Evolutionary conservation across 2,329 filamentous ascomycete genomes (phyloP), one percentile per base, ranked within the genome.

Genomic region (Fusarium staphyleae): DNA sequence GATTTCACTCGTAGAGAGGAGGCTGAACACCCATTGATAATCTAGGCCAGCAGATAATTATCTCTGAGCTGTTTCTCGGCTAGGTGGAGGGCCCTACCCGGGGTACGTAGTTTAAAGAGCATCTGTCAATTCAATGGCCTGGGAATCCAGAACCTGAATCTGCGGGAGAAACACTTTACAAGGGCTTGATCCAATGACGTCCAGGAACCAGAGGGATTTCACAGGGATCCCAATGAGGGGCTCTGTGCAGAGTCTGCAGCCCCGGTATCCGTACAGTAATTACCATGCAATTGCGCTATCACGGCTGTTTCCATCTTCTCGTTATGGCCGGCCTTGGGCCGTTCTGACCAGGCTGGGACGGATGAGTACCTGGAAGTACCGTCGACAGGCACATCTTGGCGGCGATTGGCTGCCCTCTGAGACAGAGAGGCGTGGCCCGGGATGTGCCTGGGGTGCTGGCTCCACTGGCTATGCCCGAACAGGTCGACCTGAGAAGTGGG

Each of bases 361-460:
- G 45, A 43, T n/a, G 28, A 48, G 58, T 62, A 52, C 58, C 54
- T 48, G 46, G 33, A 48, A 39, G 58, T 59, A 52, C 45, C 42
- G 46, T 33, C 58, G 58, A 62, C 58, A 62, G 58, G 58, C 35
- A 62, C 58, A 62, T 48, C 46, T 36, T 22, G 22, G 28, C 35
- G 3, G 16, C 39, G 42, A 62, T 62, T 62, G 58, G 58, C 35
- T 46, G 50, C 22, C 36, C 32, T 44, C 28, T 47, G 32, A 44
- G 37, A 37, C 19, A 29, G 19, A 42, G 30, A 55, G 28, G 47
- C 36, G 41, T 42, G 47, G 35, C 18, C 16, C 43, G 54, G 45
- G 22, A 32, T 14, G 42, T 45, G 32, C 46, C 51, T 52, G 35
- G 18, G 16, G 57, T 52, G 35, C 14, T 32, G n/a, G 35, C 24